phyloP scores from a whole-genome alignment of 192 early-diverging fungal genomes.

The Chytriomyces sp. region DNA sequence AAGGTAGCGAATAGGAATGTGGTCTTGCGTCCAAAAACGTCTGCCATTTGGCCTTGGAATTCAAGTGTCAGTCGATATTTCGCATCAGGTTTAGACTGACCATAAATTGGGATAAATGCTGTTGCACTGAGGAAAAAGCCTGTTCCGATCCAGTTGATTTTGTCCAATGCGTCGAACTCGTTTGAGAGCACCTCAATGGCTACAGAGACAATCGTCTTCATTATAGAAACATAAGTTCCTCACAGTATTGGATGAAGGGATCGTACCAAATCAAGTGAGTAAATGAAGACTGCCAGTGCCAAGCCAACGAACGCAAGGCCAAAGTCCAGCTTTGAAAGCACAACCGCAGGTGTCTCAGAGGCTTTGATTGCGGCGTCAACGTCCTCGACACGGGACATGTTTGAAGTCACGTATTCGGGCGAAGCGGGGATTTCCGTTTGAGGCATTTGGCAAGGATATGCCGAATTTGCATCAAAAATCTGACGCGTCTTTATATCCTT shows the following conservation, averaged over 20 bases:
- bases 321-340: conserved; percentile 17
- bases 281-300: conserved; percentile 42
- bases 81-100: neutral
- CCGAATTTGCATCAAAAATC: too few relatives aligned
- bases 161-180: conserved; percentile 41
- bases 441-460: too few relatives aligned
- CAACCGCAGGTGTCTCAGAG: conserved; percentile 2
- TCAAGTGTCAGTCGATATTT: too few relatives aligned
- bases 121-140: conserved; percentile 40
- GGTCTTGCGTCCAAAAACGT: conserved; percentile 52
- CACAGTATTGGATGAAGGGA: too few relatives aligned
- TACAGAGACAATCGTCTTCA: too few relatives aligned
- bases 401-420: too few relatives aligned
- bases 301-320: conserved; percentile 32
- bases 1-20: conserved; percentile 64
- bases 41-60: conserved; percentile 45
- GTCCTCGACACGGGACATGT: too few relatives aligned
- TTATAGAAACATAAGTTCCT: too few relatives aligned
- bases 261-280: conserved; percentile 40
- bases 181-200: conserved; percentile 31
- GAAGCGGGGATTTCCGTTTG: too few relatives aligned
- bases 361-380: too few relatives aligned
- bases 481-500: too few relatives aligned
- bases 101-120: conserved; percentile 31
- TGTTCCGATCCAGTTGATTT: conserved; percentile 45